These are phyloP conservation scores for Diplodia sapinea DNA, from an alignment of 2,329 filamentous ascomycete species.

Conservation along the genomic window DNA sequence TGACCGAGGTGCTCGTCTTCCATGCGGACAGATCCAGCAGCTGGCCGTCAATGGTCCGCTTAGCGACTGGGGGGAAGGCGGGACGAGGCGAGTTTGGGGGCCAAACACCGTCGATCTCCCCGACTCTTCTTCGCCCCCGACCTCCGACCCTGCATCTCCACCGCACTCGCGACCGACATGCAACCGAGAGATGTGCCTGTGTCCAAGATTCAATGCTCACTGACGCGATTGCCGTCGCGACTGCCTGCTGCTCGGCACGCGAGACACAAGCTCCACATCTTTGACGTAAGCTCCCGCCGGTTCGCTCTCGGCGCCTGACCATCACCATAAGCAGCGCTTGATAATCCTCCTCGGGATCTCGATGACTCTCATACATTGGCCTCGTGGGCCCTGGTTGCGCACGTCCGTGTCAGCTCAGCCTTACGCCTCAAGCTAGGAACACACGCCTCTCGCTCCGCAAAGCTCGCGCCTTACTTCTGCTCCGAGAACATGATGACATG, in stretches of 20 bases:
- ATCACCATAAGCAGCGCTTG: slow-evolving; percentile 12
- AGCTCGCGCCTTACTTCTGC: neutral
- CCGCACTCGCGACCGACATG: neutral
- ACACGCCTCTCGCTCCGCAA: neutral
- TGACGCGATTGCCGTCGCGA: neutral
- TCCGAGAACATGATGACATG: neutral
- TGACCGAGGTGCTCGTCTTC: slow-evolving; percentile 20
- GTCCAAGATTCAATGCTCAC: neutral
- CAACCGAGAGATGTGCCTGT: neutral
- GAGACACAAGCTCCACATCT: slow-evolving; percentile 15
- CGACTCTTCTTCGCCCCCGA: neutral
- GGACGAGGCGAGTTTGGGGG: slow-evolving; percentile 6
- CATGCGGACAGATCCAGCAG: slow-evolving; percentile 5
- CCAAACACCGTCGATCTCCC: neutral
- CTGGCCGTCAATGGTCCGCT: slow-evolving; percentile 1
- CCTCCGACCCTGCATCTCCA: too few relatives aligned
- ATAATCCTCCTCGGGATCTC: neutral
- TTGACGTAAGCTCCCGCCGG: slow-evolving; percentile 16
- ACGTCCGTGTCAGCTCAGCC: slow-evolving; percentile 18
- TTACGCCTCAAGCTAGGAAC: slow-evolving; percentile 10
- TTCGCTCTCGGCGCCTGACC: slow-evolving; percentile 2
- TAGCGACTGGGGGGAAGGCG: slow-evolving; percentile 12
- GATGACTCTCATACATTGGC: neutral
- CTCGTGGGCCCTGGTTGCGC: neutral
- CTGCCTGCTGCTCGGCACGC: neutral